Percentiles rank a stretch among this genome's conserved stretches.
Conservation (phyloP, 495 filamentous ascomycete species). For the Mycothermus thermophilus region DNA sequence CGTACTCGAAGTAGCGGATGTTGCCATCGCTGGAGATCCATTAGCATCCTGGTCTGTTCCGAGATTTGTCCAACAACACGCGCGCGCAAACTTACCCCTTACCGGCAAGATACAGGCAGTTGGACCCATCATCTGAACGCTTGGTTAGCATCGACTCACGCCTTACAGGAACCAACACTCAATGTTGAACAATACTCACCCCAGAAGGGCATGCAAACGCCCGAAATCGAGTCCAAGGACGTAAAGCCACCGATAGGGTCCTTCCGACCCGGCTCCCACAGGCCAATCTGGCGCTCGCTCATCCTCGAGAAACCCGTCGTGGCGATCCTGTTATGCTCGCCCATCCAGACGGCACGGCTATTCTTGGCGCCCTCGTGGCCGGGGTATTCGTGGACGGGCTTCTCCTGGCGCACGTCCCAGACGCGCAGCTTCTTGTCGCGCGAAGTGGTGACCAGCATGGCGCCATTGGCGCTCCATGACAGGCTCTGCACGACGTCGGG, state of each 20-base stretch:
- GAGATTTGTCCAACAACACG: not conserved
- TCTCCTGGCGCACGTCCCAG: conserved; percentile 93
- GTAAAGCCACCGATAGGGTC: conserved; percentile 82
- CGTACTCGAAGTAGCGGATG: conserved; percentile 94
- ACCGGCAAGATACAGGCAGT: conserved; percentile 85
- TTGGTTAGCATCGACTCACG: conserved; percentile 26
- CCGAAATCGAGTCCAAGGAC: conserved; percentile 83
- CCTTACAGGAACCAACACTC: too few relatives aligned
- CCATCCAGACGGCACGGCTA: conserved; percentile 90
- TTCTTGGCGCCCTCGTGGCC: conserved; percentile 93
- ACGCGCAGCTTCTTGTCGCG: conserved; percentile 95
- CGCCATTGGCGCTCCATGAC: conserved; percentile 89
- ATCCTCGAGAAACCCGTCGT: conserved; percentile 96
- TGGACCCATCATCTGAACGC: conserved; percentile 64
- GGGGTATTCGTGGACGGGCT: conserved; percentile 64
- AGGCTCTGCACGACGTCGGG: conserved; percentile 86
- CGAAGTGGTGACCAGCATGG: conserved; percentile 80
- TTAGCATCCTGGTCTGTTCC: not conserved
- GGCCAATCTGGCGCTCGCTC: conserved; percentile 89
- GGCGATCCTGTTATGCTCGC: conserved; percentile 84
- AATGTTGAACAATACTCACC: too few relatives aligned
- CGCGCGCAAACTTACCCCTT: conserved; percentile 82
- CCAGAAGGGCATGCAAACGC: conserved; percentile 99
- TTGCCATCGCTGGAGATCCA: conserved; percentile 67
- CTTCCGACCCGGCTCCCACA: conserved; percentile 83